Evolutionary conservation across 139 green algal species (phyloP).

Genomic region (Spirogloea muscicola): DNA sequence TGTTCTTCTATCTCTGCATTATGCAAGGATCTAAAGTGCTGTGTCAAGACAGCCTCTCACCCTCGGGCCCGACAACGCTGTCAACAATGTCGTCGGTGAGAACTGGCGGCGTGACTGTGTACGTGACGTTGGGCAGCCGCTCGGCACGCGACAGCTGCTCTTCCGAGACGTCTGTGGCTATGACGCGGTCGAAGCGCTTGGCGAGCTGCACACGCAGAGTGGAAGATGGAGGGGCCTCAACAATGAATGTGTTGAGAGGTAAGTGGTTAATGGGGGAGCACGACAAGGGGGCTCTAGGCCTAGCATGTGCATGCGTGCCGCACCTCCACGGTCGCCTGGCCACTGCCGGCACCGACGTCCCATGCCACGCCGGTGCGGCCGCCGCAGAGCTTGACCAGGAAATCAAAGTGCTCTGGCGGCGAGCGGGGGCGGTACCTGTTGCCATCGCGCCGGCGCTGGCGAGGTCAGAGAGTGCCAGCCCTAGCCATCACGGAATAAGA

Average conservation of each 20-base stretch:
- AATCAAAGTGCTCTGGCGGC: slow-evolving; percentile 9
- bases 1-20: no score
- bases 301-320: no score
- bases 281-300: neutral
- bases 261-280: neutral
- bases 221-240: neutral
- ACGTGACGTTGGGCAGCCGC: slow-evolving; percentile 4
- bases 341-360: slow-evolving; percentile 26
- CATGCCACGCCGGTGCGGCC: neutral
- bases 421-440: slow-evolving; percentile 7
- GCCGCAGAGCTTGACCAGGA: neutral
- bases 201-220: slow-evolving; percentile 13
- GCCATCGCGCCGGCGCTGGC: no score
- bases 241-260: neutral
- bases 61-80: slow-evolving; percentile 8
- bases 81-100: slow-evolving; percentile 18
- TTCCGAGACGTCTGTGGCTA: slow-evolving; percentile 26
- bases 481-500: no score
- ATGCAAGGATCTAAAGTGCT: no score
- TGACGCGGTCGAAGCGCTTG: slow-evolving; percentile 3
- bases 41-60: no score
- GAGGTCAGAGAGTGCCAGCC: no score
- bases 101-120: neutral
- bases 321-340: slow-evolving; percentile 15
- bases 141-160: slow-evolving; percentile 9